A percentile compares a stretch with the other conserved stretches of the same genome.
Conservation (phyloP, 2,329 filamentous ascomycete species). For the Phaeosphaeriaceae sp. region DNA sequence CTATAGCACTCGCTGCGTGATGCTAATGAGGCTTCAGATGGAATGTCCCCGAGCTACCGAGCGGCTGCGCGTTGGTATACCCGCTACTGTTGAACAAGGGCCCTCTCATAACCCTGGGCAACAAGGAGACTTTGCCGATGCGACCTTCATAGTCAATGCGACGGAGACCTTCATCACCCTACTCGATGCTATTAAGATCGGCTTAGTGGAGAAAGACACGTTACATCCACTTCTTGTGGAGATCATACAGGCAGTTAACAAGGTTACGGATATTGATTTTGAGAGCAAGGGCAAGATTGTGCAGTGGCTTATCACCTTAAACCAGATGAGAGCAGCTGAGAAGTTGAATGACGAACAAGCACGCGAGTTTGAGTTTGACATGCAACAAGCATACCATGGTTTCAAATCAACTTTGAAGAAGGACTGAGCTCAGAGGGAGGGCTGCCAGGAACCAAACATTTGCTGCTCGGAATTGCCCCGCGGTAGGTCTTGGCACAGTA, state of each 20-base stretch:
- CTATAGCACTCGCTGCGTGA: not conserved
- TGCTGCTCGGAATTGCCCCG: slow-evolving; percentile 17
- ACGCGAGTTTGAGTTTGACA: slow-evolving; percentile 88
- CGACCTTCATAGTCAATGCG: slow-evolving; percentile 79
- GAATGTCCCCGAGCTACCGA: slow-evolving; percentile 95
- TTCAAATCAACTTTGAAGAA: slow-evolving; percentile 78
- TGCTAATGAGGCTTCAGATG: slow-evolving; percentile 63
- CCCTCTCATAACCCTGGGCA: slow-evolving; percentile 54
- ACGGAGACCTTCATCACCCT: slow-evolving; percentile 99
- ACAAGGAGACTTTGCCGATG: slow-evolving; percentile 55
- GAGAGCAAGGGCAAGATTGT: slow-evolving; percentile 97
- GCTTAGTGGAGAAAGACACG: slow-evolving; percentile 91
- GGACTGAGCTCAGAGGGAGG: slow-evolving; percentile 23
- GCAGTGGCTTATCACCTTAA: slow-evolving; percentile 95
- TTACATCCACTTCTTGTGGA: slow-evolving; percentile 94
- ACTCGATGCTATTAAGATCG: slow-evolving; percentile 90
- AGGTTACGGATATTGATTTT: slow-evolving; percentile 94
- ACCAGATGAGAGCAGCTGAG: slow-evolving; percentile 96
- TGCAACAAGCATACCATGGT: slow-evolving; percentile 91
- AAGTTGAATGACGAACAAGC: slow-evolving; percentile 87
- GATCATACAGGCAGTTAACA: slow-evolving; percentile 96
- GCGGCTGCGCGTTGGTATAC: slow-evolving; percentile 88
- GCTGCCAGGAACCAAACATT: not conserved
- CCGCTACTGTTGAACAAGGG: slow-evolving; percentile 73
- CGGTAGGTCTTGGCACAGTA: slow-evolving; percentile 18